Percentiles rank a stretch among this genome's conserved stretches.
phyloP scores from a whole-genome alignment of 192 early-diverging fungal species.

The Coemansia sp. region DNA sequence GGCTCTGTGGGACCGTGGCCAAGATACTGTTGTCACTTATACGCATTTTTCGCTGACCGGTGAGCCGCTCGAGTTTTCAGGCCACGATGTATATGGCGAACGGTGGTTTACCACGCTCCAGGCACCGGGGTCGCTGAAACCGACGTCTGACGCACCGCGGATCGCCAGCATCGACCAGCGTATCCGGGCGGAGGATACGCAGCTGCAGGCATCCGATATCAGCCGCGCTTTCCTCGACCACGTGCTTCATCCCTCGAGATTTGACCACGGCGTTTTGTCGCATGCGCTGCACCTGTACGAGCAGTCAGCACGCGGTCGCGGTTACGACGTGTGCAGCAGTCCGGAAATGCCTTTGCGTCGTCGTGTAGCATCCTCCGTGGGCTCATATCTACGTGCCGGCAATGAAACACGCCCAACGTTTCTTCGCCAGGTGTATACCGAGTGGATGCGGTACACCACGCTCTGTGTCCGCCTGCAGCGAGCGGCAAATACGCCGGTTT shows the following conservation, averaged over 20 bases:
- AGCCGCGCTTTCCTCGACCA: conserved; percentile 44
- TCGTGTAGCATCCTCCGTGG: conserved; percentile 32
- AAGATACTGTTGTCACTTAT: conserved; percentile 41
- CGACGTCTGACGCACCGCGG: conserved; percentile 27
- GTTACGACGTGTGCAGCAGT: no score
- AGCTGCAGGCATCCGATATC: conserved; percentile 34
- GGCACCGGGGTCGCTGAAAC: conserved; percentile 26
- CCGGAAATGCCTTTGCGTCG: conserved; percentile 20
- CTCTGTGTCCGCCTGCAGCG: conserved; percentile 52
- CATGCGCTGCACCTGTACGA: conserved; percentile 19
- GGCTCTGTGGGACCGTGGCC: conserved; percentile 53
- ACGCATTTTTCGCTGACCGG: conserved; percentile 39
- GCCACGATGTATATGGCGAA: conserved; percentile 39
- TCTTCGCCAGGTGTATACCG: conserved; percentile 30
- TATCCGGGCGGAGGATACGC: conserved; percentile 14
- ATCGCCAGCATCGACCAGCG: conserved; percentile 33
- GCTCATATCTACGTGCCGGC: conserved; percentile 33
- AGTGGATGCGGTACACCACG: conserved; percentile 57
- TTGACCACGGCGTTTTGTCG: conserved; percentile 38
- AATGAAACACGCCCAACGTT: conserved; percentile 1
- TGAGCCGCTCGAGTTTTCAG: conserved; percentile 21
- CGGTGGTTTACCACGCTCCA: conserved; percentile 48
- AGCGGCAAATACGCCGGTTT: conserved; percentile 23
- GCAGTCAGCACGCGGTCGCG: neutral
- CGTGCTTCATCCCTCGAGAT: conserved; percentile 30